Base-by-base conservation (phyloP, 176 grass and related monocot genomes). In the Triticum turgidum region DNA sequence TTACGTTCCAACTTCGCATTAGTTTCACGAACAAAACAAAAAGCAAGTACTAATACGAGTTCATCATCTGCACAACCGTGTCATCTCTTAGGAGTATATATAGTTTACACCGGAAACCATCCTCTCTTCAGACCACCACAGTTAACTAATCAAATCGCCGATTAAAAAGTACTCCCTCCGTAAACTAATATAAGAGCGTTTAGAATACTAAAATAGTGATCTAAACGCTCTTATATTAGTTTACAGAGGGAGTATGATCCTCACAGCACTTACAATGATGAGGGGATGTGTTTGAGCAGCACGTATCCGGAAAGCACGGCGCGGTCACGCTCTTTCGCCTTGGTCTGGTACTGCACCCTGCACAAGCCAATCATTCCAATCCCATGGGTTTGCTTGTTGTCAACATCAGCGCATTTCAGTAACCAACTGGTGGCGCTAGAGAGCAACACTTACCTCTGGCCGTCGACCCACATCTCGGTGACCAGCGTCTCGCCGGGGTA, bases 391-490 rank as follows among this genome's bases (percentile, higher is more conserved):
- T 47, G 2, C 9, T 59, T 59, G 18, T 59, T 8, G 54, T 3
- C 2, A 59, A 9, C 18, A 59, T 9, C 56, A 54, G 51, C 51
- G 0, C 44, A 47, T 47, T 47, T 13, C 11, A 11, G 42, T 45
- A 10, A 45, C 42, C 42, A 45, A 45, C 2, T 45, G 42, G 42
- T 5, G 34, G 34, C 5, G 12, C 42, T 45, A 44, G 11, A 30
- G 22, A 84, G 56, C 30, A 84, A 39, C 27, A 11, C 0, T 83
- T 94, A 96, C 97, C 89, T 93, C 71, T 91, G 89, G 49, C 88
- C 87, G 35, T 98, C 84, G 29, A 91, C 84, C 97, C 97, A 98
- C 94, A 98, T 98, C 65, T 96, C 91, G 24, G 92, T 96, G 30
- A 89, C 80, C 11, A 98, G 70, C 71, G 90, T 94, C 42, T 96